Evolutionary conservation across 768 basidiomycete species (phyloP).

Genomic region (Symmetrospora coprosmae): DNA sequence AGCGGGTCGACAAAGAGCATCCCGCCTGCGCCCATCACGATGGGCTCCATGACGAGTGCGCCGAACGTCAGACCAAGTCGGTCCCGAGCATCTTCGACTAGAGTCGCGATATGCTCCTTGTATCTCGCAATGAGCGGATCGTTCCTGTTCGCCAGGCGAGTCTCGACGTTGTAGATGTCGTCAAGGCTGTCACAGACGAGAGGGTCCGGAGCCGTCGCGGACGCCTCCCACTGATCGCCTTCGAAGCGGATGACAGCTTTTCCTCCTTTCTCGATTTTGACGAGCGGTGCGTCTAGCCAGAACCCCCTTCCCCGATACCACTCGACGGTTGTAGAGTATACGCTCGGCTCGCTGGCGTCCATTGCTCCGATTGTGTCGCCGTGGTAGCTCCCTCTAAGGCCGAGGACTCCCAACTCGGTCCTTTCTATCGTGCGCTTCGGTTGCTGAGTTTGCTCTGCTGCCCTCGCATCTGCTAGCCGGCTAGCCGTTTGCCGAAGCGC

Average conservation of each 20-base stretch:
- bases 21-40: conserved; percentile 87
- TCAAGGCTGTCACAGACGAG: conserved; percentile 7
- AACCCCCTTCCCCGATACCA: conserved; percentile 86
- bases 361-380: conserved; percentile 95
- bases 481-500: conserved; percentile 49
- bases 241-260: conserved; percentile 21
- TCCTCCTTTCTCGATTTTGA: conserved; percentile 56
- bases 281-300: conserved; percentile 81
- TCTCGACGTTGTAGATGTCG: conserved; percentile 55
- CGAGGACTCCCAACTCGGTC: conserved; percentile 58
- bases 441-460: conserved; percentile 25
- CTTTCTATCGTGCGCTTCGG: too few relatives aligned
- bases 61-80: conserved; percentile 38
- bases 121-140: conserved; percentile 52
- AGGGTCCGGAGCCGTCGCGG: neutral
- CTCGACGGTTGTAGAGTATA: conserved; percentile 67
- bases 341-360: conserved; percentile 77
- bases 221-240: neutral
- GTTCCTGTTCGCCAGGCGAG: conserved; percentile 46
- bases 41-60: conserved; percentile 75
- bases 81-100: conserved; percentile 45
- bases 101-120: conserved; percentile 39
- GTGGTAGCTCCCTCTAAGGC: conserved; percentile 84
- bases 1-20: conserved; percentile 97
- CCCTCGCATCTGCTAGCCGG: conserved; percentile 33